Base-by-base conservation (phyloP, 2,329 filamentous ascomycete species). In the Proliferodiscus dingleyae region DNA sequence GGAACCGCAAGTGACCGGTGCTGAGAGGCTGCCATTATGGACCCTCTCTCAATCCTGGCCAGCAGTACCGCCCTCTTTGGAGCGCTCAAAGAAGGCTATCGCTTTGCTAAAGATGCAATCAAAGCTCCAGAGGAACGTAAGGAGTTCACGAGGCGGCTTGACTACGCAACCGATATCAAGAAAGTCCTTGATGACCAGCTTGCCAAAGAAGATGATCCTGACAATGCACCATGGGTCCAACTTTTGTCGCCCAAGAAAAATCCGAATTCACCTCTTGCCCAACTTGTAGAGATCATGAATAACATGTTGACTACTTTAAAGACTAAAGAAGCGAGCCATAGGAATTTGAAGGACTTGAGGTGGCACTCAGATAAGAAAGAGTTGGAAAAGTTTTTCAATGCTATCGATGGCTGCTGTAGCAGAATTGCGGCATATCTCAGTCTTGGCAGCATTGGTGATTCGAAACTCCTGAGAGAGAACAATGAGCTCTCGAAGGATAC, bases 341-440 rank as follows among this genome's bases (percentile, higher is more conserved):
- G 40, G 21, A 41, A 34, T 11, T 26, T 46, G 8, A 47, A 48
- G 36, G 46, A 48, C 10, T 46, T 49, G 9, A 51, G 45, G 28
- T 54, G 51, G 51, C 51, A 47, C 16, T 50, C 43, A 4, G 45
- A 52, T 15, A 54, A 54, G 42, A 45, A 51, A 9, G 15, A 32
- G 8, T 19, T 53, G 7, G 47, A 51, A 5, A 30, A 16, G 6
- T 22, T 45, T 8, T 53, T 53, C 22, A 19, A 16, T 3, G 37
- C 36, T 10, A 47, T 53, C 7, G 26, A 50, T 11, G 39, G 36
- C 8, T 40, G 32, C 37, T 52, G 47, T 38, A 39, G 11, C n/a
- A 29, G 41, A 3, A 47, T 52, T 10, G 13, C 32, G 18, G 23
- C 32, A 2, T 24, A 45, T 10, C 33, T 51, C 22, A 23, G 41